Base-by-base conservation (phyloP, 2,329 filamentous ascomycete genomes). In the Fusarium sp. region DNA sequence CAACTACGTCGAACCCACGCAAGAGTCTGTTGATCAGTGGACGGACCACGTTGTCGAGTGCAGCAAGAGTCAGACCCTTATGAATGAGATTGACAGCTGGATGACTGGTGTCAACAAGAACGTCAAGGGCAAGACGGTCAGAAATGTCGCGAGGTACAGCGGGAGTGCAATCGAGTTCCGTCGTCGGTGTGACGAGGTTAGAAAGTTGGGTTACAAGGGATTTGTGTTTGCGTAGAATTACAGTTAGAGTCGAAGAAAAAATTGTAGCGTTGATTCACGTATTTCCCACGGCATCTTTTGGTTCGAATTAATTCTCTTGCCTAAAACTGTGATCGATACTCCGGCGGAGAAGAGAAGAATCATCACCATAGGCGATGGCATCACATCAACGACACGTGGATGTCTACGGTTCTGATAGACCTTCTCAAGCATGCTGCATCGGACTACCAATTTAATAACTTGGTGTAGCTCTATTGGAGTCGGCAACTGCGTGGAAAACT, bases 51-150 rank as follows among this genome's bases (percentile, higher is more conserved):
- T 89, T 2, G 73, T 83, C 8, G 78, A 85, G 13, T 86, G 84
- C 63, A 82, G 83, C 2, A 78, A 84, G 58, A 86, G 87, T 0
- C 75, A 75, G 13, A 60, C 84, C 1, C 74, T 89, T 30, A 78
- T 82, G 1, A 77, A 77, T 14, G 71, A 77, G 23, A 57, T 78
- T 1, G 87, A 89, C 66, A 85, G 83, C 7, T 89, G 87, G 88
- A 87, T 89, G 85, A 89, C 87, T 20, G 87, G 87, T 1, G 85
- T 89, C 0, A 89, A 89, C 64, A 87, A 81, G 67, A 88, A 88
- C 64, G 76, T 88, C 23, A 87, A 87, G 76, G 81, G 84, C 41
- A 84, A 83, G 66, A 81, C 79, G n/a, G 81, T 88, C 37, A 82
- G 84, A 4, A 80, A 85, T 30, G 81, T 63, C 84, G 87, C 6